Conservation (phyloP, 257 asterid genomes). For the Jasminum sambac region DNA sequence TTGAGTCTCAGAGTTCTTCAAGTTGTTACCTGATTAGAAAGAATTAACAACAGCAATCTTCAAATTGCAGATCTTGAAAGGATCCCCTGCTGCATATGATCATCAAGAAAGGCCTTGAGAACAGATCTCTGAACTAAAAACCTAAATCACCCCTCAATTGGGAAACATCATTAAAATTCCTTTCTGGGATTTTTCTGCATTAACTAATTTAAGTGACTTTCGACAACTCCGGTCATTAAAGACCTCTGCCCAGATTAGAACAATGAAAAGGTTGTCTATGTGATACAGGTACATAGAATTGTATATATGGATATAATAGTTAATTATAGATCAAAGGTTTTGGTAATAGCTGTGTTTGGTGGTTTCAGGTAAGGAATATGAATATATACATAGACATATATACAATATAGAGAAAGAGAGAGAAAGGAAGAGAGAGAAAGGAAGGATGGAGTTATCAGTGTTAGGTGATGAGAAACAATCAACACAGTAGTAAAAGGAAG, state of each 20-base stretch:
- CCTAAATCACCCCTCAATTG: slow-evolving; percentile 5
- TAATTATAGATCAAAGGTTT: slow-evolving; percentile 18
- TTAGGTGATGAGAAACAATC: slow-evolving; percentile 46
- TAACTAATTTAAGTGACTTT: slow-evolving; percentile 36
- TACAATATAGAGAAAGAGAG: neutral
- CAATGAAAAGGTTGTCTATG: slow-evolving; percentile 46
- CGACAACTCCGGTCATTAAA: slow-evolving; percentile 25
- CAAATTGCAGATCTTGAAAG: slow-evolving; percentile 46
- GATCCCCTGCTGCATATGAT: slow-evolving; percentile 26
- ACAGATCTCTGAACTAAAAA: slow-evolving; percentile 38
- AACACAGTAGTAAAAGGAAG: slow-evolving; percentile 31
- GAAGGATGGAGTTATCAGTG: slow-evolving; percentile 46
- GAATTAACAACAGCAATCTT: slow-evolving; percentile 24
- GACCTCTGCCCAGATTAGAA: slow-evolving; percentile 39
- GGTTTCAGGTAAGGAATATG: slow-evolving; percentile 32
- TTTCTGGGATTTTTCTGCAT: slow-evolving; percentile 32
- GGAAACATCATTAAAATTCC: slow-evolving; percentile 21
- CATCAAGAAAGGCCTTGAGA: slow-evolving; percentile 15
- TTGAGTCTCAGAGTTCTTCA: neutral
- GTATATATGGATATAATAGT: slow-evolving; percentile 2
- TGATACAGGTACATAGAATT: slow-evolving; percentile 18
- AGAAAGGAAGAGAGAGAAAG: slow-evolving; percentile 23
- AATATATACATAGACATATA: neutral
- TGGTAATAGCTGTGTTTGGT: slow-evolving; percentile 11
- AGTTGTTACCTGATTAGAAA: slow-evolving; percentile 36